Base-by-base conservation (phyloP, 1,139 yeast genomes). In the Casaregolazyma lundiana region DNA sequence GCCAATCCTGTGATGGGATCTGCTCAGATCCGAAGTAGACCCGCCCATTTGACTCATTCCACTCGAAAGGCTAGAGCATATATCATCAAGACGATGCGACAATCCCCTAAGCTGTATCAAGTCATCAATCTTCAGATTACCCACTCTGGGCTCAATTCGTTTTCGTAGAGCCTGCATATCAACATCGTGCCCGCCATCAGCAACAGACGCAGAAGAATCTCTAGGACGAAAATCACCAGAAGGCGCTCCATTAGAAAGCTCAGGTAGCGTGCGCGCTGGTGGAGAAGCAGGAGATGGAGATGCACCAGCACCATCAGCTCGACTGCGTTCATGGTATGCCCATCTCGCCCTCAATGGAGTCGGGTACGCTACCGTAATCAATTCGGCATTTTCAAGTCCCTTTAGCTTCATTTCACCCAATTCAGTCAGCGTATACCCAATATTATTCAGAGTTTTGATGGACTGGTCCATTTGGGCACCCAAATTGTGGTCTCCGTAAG, bases 381-480 rank as follows among this genome's bases (percentile, higher is more conserved):
- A 75, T 62, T 94, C 98, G 1, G 96, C 96, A 35, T 90, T 84
- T 76, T 94, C 98, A 35, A 94, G 74, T 20, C 98, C 98, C 66
- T 94, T 92, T 58, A 94, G 73, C 63, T 89, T 89, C 60, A 80
- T 81, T 60, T 90, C 96, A 22, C 98, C 98, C 45, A 87, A 67
- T 42, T 80, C 81, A 52, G 76, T 77, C 49, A 81, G 76, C n/a
- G 71, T 73, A 72, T 82, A 81, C 0, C 95, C 96, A 46, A 81
- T 75, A 45, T 77, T 81, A 43, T 80, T 80, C 37, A 92, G 65
- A 57, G 83, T 76, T 4, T 70, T 71, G 56, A 86, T 73, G 62
- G 89, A 95, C 48, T 73, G 73, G 50, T 81, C 89, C 46, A 87
- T 72, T 6, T 81, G 72, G 47, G 78, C 79, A 1, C 86, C 88